phyloP scores from a whole-genome alignment of 2,329 filamentous ascomycete genomes.

The Helminthosporium solani region DNA sequence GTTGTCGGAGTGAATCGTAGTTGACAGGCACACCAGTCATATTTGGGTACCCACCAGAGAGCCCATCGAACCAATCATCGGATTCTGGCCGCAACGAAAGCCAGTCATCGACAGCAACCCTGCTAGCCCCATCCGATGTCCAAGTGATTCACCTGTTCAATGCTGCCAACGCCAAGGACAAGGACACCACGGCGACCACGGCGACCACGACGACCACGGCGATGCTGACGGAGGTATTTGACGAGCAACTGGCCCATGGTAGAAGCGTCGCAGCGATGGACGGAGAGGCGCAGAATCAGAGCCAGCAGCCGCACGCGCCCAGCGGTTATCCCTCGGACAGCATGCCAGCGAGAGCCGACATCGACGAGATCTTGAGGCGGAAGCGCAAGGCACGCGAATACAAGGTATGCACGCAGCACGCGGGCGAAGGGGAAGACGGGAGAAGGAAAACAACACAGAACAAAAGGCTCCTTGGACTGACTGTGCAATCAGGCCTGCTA shows the following conservation, averaged over 20 bases:
- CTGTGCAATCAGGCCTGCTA: slow-evolving; percentile 46
- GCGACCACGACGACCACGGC: slow-evolving; percentile 15
- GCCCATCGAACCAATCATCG: background rate
- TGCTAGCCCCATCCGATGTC: slow-evolving; percentile 4
- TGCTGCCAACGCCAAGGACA: background rate
- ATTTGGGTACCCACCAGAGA: background rate
- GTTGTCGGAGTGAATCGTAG: background rate
- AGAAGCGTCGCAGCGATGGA: slow-evolving; percentile 30
- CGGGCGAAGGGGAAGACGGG: background rate
- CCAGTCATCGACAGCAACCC: background rate
- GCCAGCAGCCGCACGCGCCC: slow-evolving; percentile 25
- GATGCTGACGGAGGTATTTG: no score
- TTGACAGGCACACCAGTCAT: no score
- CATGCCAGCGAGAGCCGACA: slow-evolving; percentile 47
- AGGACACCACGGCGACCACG: slow-evolving; percentile 2
- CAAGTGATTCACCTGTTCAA: background rate
- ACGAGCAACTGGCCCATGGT: slow-evolving; percentile 13
- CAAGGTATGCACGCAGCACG: slow-evolving; percentile 38
- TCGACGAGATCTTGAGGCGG: slow-evolving; percentile 52
- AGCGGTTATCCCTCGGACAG: slow-evolving; percentile 23
- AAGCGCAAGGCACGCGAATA: slow-evolving; percentile 55
- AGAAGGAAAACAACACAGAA: background rate
- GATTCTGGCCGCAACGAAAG: slow-evolving; percentile 1
- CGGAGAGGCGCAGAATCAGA: slow-evolving; percentile 25
- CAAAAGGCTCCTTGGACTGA: slow-evolving; percentile 15